These are phyloP conservation scores for Sistotremastrum suecicum DNA, from an alignment of 768 basidiomycete genomes.

Conservation along the genomic window DNA sequence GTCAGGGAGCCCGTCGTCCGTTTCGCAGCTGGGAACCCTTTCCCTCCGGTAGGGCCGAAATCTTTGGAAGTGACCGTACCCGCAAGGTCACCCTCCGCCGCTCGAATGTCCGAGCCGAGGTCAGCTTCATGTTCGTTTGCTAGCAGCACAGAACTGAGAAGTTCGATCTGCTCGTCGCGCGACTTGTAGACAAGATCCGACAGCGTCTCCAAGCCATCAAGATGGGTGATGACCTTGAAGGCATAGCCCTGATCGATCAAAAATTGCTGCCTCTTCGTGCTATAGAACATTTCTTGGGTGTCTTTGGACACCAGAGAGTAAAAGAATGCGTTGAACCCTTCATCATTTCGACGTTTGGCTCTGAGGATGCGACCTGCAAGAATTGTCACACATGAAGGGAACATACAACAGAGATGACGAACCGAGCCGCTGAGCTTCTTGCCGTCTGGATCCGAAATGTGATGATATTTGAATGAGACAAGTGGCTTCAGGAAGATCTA, in stretches of 20 bases:
- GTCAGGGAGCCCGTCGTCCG: constrained; percentile 72
- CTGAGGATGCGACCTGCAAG: constrained; percentile 79
- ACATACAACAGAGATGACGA: constrained; percentile 9
- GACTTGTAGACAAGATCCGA: constrained; percentile 87
- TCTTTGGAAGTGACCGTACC: constrained; percentile 81
- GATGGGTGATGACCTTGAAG: constrained; percentile 97
- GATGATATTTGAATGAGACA: constrained; percentile 99
- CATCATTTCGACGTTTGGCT: constrained; percentile 95
- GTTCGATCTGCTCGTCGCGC: constrained; percentile 87
- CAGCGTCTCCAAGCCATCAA: constrained; percentile 80
- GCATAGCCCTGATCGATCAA: constrained; percentile 98
- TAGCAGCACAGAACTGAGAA: constrained; percentile 83
- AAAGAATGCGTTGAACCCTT: constrained; percentile 99
- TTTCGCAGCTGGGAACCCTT: constrained; percentile 46
- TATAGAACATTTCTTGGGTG: constrained; percentile 99
- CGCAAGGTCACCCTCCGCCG: constrained; percentile 72
- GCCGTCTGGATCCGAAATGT: constrained; percentile 94
- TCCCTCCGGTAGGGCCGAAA: constrained; percentile 45
- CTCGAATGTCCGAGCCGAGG: constrained; percentile 69
- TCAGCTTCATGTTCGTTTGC: constrained; percentile 87
- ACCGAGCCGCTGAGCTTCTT: constrained; percentile 96
- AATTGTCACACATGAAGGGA: constrained; percentile 5
- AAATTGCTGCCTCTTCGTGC: constrained; percentile 97
- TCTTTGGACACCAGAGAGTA: constrained; percentile 98
- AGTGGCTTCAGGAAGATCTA: constrained; percentile 97